A percentile compares a stretch with the other conserved stretches of the same genome.
phyloP scores from a whole-genome alignment of 2,329 filamentous ascomycete species.

The Colletotrichum lupini region DNA sequence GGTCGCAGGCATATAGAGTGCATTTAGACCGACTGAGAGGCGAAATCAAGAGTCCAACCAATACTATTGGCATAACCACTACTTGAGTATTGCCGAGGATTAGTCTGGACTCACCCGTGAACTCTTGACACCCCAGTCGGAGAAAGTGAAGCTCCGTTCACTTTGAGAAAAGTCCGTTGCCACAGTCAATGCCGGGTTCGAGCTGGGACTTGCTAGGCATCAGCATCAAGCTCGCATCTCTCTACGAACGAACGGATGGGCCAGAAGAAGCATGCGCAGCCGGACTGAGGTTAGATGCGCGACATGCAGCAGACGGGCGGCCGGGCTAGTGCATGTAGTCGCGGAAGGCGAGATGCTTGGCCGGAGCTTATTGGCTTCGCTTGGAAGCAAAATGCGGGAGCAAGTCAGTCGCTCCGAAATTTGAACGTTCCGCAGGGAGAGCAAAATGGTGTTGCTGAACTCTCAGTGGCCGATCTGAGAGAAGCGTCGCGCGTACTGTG shows the following conservation, averaged over 20 bases:
- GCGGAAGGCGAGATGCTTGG: slow-evolving; percentile 7
- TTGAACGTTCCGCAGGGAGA: background rate
- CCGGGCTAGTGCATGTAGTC: slow-evolving; percentile 17
- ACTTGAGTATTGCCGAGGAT: background rate
- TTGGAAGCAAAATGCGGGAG: background rate
- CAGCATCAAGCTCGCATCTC: background rate
- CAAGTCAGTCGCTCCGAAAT: background rate
- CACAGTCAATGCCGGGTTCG: background rate
- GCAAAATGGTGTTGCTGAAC: background rate
- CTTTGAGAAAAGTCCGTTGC: background rate
- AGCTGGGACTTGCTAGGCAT: background rate
- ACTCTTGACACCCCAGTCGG: background rate
- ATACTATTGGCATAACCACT: background rate
- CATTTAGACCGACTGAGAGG: background rate
- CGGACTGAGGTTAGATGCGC: slow-evolving; percentile 5
- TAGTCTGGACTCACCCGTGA: background rate
- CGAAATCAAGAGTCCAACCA: background rate
- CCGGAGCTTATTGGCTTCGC: slow-evolving; percentile 15
- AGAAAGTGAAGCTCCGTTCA: too few relatives aligned
- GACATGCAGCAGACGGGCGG: slow-evolving; percentile 14
- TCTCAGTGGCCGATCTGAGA: background rate
- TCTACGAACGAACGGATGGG: too few relatives aligned
- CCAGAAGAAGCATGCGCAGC: slow-evolving; percentile 11
- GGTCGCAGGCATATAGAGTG: background rate
- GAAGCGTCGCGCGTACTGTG: background rate